Percentiles rank a stretch among this genome's conserved stretches.
phyloP scores from a whole-genome alignment of 805 yeast species.

The Ogataea angusta region DNA sequence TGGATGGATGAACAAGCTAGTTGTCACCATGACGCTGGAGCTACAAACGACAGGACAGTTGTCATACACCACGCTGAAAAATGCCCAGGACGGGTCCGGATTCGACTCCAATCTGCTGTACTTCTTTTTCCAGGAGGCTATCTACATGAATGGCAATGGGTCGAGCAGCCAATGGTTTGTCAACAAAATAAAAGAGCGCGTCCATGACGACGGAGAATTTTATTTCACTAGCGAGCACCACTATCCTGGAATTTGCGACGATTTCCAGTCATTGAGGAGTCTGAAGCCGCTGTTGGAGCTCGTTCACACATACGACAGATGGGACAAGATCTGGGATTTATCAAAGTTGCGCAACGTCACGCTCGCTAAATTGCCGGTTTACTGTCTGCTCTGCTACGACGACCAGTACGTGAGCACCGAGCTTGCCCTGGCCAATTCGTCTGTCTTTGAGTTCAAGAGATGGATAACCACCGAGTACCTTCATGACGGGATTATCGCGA shows the following conservation, averaged over 20 bases:
- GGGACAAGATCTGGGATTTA: conserved; percentile 25
- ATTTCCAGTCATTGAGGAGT: conserved; percentile 40
- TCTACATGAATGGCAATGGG: conserved; percentile 45
- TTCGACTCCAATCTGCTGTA: conserved; percentile 56
- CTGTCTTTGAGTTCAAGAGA: conserved; percentile 33
- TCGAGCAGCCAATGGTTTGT: conserved; percentile 48
- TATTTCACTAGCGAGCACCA: conserved; percentile 50
- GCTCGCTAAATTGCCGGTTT: conserved; percentile 36
- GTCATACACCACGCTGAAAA: conserved; percentile 35
- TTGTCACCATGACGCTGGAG: conserved; percentile 40
- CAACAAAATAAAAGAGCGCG: conserved; percentile 33
- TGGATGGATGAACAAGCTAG: conserved; percentile 43
- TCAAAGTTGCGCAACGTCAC: conserved; percentile 22
- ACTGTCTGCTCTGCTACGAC: conserved; percentile 45
- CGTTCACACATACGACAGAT: conserved; percentile 32
- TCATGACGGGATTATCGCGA: conserved; percentile 48
- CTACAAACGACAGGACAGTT: conserved; percentile 35
- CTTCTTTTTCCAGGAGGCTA: conserved; percentile 57
- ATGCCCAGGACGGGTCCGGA: conserved; percentile 34
- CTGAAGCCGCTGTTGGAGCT: conserved; percentile 39
- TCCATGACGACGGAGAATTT: conserved; percentile 5
- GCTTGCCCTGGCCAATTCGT: conserved; percentile 25
- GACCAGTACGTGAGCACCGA: conserved; percentile 54
- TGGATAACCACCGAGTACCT: conserved; percentile 47
- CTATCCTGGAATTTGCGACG: conserved; percentile 48